Evolutionary conservation across 2,329 filamentous ascomycete species (phyloP).

Genomic region (Chaetomiaceae sp.): DNA sequence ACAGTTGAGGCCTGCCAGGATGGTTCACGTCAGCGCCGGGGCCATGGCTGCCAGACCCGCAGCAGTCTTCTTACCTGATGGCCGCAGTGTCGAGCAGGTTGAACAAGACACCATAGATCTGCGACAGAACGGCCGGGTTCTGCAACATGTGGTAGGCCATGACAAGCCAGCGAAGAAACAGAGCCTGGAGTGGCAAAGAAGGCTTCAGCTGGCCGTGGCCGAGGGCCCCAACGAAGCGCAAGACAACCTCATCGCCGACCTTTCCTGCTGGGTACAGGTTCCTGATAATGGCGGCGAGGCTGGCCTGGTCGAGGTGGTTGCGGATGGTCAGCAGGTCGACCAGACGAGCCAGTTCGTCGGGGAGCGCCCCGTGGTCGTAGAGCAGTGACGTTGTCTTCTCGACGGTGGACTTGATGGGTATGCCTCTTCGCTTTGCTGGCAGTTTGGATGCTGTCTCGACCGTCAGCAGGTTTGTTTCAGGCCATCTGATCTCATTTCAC

Average conservation of each 20-base stretch:
- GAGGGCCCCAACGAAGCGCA: slow-evolving; percentile 66
- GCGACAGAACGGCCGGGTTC: slow-evolving; percentile 57
- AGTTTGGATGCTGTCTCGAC: slow-evolving; percentile 47
- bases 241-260: slow-evolving; percentile 55
- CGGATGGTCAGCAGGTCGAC: slow-evolving; percentile 62
- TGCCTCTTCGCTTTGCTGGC: slow-evolving; percentile 61
- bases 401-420: slow-evolving; percentile 58
- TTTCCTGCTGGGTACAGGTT: slow-evolving; percentile 69
- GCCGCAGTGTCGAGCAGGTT: slow-evolving; percentile 77
- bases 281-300: slow-evolving; percentile 61
- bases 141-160: slow-evolving; percentile 69
- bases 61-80: slow-evolving; percentile 49
- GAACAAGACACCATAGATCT: slow-evolving; percentile 71
- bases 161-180: slow-evolving; percentile 72
- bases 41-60: neutral
- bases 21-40: slow-evolving; percentile 22
- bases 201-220: slow-evolving; percentile 75
- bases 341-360: slow-evolving; percentile 55
- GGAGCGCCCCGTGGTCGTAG: slow-evolving; percentile 64
- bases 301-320: slow-evolving; percentile 71
- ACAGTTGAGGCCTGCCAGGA: slow-evolving; percentile 51
- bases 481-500: neutral
- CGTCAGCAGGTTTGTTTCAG: too few species aligned
- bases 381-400: slow-evolving; percentile 58
- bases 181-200: slow-evolving; percentile 62